A percentile compares a stretch with the other conserved stretches of the same genome.
Conservation (phyloP, 257 asterid species). For the Scutellaria minor region DNA sequence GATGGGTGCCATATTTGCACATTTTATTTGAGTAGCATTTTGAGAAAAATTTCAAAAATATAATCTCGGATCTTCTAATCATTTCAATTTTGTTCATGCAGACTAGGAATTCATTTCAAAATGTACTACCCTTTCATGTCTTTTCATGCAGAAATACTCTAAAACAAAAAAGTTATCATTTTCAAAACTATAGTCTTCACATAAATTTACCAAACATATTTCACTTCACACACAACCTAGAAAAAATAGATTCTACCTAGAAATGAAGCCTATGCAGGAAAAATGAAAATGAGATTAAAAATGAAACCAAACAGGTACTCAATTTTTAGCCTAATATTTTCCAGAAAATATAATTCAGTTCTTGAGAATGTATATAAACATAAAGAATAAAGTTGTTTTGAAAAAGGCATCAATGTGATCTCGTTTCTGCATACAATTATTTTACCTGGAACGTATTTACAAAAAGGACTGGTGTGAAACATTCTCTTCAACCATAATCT, state of each 20-base stretch:
- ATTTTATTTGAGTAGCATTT: no score
- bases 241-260: neutral
- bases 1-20: no score
- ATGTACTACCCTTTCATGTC: neutral
- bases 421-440: neutral
- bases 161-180: neutral
- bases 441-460: no score
- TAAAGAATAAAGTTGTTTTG: constrained; percentile 2
- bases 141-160: neutral
- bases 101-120: neutral
- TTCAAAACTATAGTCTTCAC: constrained; percentile 1
- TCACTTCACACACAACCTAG: neutral
- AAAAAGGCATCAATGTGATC: neutral
- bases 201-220: neutral
- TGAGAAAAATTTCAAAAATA: neutral
- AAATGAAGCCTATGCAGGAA: neutral
- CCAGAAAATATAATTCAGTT: neutral
- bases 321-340: constrained; percentile 2
- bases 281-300: constrained; percentile 5
- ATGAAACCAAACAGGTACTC: neutral
- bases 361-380: neutral
- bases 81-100: constrained; percentile 7
- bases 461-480: no score
- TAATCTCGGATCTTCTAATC: neutral
- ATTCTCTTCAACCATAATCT: neutral